Evolutionary conservation across 2,329 filamentous ascomycete species (phyloP).

Genomic region (Phyllosticta citrichinensis): DNA sequence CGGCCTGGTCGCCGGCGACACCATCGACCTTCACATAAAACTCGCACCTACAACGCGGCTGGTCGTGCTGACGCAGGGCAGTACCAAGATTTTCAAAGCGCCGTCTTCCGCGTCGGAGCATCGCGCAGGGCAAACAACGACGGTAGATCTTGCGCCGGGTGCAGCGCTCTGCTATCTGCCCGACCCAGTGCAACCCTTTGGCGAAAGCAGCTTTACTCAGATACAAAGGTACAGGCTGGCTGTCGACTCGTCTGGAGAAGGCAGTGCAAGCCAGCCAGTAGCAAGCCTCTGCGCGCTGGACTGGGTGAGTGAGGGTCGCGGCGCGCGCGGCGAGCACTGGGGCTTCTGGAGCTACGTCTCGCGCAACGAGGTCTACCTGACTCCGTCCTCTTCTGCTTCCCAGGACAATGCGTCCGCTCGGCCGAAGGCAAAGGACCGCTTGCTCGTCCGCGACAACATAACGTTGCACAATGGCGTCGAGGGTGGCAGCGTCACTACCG

Average conservation of each 20-base stretch:
- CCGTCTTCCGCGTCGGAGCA: slow-evolving; percentile 10
- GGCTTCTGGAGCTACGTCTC: slow-evolving; percentile 69
- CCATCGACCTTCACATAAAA: slow-evolving; percentile 61
- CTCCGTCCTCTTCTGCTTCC: slow-evolving; percentile 16
- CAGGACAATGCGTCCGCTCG: background rate
- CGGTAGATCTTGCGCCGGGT: slow-evolving; percentile 37
- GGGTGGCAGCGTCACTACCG: slow-evolving; percentile 31
- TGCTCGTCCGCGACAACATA: slow-evolving; percentile 79
- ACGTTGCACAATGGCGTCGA: slow-evolving; percentile 42
- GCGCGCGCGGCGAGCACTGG: slow-evolving; percentile 83
- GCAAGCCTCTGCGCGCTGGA: slow-evolving; percentile 68
- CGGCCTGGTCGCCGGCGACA: slow-evolving; percentile 80
- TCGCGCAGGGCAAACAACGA: slow-evolving; percentile 39
- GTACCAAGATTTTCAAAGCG: slow-evolving; percentile 86
- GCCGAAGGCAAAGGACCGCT: slow-evolving; percentile 28
- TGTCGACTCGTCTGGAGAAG: background rate
- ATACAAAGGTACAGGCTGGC: slow-evolving; percentile 59
- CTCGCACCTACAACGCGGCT: slow-evolving; percentile 58
- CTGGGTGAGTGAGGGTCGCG: slow-evolving; percentile 86
- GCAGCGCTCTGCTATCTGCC: slow-evolving; percentile 59
- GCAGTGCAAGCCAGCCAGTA: background rate
- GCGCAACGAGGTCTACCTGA: slow-evolving; percentile 75
- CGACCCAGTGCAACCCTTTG: slow-evolving; percentile 89
- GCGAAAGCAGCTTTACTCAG: slow-evolving; percentile 74
- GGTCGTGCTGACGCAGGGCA: slow-evolving; percentile 54